Base-by-base conservation (phyloP, 257 asterid species). In the Avicennia marina region DNA sequence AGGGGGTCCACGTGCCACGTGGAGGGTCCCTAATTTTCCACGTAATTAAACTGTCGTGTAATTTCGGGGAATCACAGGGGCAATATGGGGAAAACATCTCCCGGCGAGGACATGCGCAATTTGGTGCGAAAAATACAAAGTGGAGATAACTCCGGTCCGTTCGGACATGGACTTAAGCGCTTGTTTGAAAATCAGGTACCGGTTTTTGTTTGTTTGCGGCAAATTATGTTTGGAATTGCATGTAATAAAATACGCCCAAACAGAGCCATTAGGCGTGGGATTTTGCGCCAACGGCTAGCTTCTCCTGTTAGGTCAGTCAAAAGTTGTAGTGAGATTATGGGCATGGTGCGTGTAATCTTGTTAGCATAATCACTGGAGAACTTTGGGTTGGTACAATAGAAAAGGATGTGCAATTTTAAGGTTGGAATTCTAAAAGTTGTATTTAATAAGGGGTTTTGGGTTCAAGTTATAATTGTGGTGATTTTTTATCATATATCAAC, bases 41-140 rank as follows among this genome's bases (percentile, higher is more conserved):
- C 36, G 57, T 60, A 46, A 55, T n/a, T 20, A 17, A 53, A 46
- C 3, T 7, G 1, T 52, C 17, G 58, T 31, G 26, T 42, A 43
- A 47, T 47, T 22, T 16, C 42, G 16, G 41, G 18, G 26, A 52
- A 52, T 52, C 22, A 17, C 16, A 1, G 26, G 16, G 5, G n/a
- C n/a, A 29, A 15, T 52, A 15, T 2, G 25, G 4, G 56, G 27
- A 53, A 33, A 53, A 53, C 19, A 16, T 31, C 16, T 32, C 15
- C 43, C 4, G 59, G 32, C 26, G 12, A 21, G 22, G 31, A 11
- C 12, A 19, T 18, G n/a, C n/a, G 29, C 6, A 53, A 19, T 53
- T 31, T 18, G 59, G 45, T 53, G 59, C 11, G 45, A 19, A 32
- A 21, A 53, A 53, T 43, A 63, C 70, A 55, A 64, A 45, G 11